These are phyloP conservation scores for Fusarium irregulare DNA, from an alignment of 2,329 filamentous ascomycete species.

Conservation along the genomic window DNA sequence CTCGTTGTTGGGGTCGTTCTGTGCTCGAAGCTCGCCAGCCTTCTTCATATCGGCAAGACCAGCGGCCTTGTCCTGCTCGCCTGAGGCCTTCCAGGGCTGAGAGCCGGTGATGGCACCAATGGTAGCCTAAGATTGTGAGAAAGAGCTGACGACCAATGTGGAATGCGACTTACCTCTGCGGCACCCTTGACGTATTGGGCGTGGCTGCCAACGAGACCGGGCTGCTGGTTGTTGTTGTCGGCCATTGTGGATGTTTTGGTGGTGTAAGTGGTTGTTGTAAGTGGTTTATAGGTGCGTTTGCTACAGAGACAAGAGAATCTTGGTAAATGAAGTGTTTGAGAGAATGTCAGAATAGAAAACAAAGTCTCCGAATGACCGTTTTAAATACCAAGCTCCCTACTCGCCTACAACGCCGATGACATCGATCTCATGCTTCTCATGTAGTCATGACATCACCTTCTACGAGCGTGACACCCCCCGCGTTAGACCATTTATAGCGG, in stretches of 20 bases:
- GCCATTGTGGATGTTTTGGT: conserved; percentile 41
- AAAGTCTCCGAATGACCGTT: conserved; percentile 1
- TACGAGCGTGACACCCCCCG: conserved; percentile 13
- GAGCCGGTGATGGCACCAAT: conserved; percentile 72
- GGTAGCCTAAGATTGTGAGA: conserved; percentile 56
- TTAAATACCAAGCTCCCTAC: conserved; percentile 34
- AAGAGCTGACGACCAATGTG: not conserved
- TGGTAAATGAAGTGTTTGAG: not conserved
- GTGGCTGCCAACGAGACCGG: conserved; percentile 72
- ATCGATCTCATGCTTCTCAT: conserved; percentile 38
- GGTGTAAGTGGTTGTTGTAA: not conserved
- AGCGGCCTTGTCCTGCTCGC: conserved; percentile 71
- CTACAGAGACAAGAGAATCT: not conserved
- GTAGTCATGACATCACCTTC: conserved; percentile 47
- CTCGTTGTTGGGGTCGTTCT: conserved; percentile 60
- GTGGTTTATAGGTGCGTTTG: not conserved
- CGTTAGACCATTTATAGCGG: conserved; percentile 33
- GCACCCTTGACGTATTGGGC: conserved; percentile 77
- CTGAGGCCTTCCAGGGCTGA: conserved; percentile 71
- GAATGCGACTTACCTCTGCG: conserved; percentile 64
- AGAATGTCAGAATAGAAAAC: not conserved
- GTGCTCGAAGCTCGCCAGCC: conserved; percentile 64
- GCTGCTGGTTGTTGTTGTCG: conserved; percentile 49
- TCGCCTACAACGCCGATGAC: conserved; percentile 40
- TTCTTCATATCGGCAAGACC: conserved; percentile 72